Base-by-base conservation (phyloP, 805 yeast genomes). In the Starmera amethionina region DNA sequence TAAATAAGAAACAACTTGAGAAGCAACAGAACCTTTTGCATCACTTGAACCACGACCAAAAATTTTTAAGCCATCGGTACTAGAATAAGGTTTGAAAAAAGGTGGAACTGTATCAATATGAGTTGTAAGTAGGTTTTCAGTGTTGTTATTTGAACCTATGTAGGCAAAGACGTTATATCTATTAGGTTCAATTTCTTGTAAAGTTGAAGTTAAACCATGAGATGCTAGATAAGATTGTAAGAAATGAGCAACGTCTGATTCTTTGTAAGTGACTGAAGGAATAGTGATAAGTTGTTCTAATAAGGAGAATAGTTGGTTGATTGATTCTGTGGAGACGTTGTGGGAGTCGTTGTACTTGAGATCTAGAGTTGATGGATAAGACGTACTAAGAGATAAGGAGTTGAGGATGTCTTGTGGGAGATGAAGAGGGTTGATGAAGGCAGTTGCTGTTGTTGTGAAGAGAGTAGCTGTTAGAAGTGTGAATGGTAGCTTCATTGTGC, bases 41-140 rank as follows among this genome's bases (percentile, higher is more conserved):
- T 79, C 87, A 41, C 70, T 66, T 1, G 80, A 54, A 4, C 87
- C 87, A 39, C 87, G 64, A 16, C 86, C 87, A 50, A 64, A 68
- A 16, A 79, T 75, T 36, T 55, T 55, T 30, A 68, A 58, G 3
- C 75, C 80, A 32, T 58, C 51, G 11, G 67, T 61, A 22, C 38
- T 25, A 11, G 69, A 50, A 3, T 50, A 49, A 52, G 77, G 78
- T 1, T 68, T 68, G 42, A 77, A 55, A 48, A 49, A 77, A 0
- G 84, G 84, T 6, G 84, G 85, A 18, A 79, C 86, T 1, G 85
- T 79, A 49, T 79, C 86, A 28, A 77, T 70, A 49, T 79, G 86
- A 4, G 81, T 71, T 2, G 82, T 75, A 30, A 79, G 49, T 30
- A 77, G 49, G 5, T 74, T 68, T 38, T 53, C 60, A 10, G 77